Evolutionary conservation across 371 early-diverging fungal genomes (phyloP).

Genomic region (Dichotomocladium elegans): DNA sequence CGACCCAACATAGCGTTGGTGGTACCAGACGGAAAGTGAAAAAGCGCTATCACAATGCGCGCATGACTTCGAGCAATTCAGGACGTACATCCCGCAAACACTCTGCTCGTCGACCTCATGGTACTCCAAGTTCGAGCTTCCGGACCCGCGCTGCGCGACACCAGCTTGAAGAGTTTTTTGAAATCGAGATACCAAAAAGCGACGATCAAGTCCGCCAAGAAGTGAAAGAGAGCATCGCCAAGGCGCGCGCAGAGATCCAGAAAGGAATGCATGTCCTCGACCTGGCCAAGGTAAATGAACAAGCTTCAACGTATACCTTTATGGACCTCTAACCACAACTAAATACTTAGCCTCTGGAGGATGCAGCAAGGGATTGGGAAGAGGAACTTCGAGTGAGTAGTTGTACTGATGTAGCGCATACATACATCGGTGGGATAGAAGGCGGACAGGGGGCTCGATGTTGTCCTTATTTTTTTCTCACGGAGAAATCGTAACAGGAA

Average conservation of each 20-base stretch:
- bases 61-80: slow-evolving; percentile 5
- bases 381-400: slow-evolving; percentile 29
- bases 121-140: slow-evolving; percentile 5
- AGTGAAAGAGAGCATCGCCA: slow-evolving; percentile 55
- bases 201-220: slow-evolving; percentile 29
- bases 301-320: background rate
- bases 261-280: slow-evolving; percentile 50
- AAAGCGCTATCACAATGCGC: background rate
- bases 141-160: background rate
- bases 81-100: slow-evolving; percentile 5
- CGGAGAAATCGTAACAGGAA: no score
- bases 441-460: no score
- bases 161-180: background rate
- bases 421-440: no score
- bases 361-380: slow-evolving; percentile 31
- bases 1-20: slow-evolving; percentile 5
- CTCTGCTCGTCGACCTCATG: slow-evolving; percentile 2
- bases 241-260: slow-evolving; percentile 61
- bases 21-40: slow-evolving; percentile 6
- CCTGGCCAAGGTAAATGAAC: slow-evolving; percentile 32
- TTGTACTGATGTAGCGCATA: background rate
- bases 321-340: background rate
- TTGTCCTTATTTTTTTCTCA: background rate
- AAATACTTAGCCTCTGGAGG: slow-evolving; percentile 29
- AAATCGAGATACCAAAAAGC: slow-evolving; percentile 12